These are phyloP conservation scores for Plasmopara viticola DNA, from an alignment of 352 stramenopile species.

Conservation along the genomic window DNA sequence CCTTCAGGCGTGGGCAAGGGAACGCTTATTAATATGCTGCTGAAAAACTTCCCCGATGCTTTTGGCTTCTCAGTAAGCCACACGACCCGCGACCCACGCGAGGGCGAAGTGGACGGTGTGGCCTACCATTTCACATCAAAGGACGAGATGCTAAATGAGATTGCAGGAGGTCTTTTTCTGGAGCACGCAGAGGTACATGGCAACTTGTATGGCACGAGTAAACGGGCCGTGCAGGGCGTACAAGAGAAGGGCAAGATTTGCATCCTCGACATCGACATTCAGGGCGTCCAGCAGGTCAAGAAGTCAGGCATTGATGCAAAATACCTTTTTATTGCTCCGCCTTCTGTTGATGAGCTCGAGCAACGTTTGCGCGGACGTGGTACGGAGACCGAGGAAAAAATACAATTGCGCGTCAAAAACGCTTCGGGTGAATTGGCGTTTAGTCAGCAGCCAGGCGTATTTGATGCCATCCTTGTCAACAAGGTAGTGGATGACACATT, in stretches of 20 bases:
- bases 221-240: slow-evolving; percentile 89
- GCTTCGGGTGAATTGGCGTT: slow-evolving; percentile 91
- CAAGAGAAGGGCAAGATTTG: slow-evolving; percentile 93
- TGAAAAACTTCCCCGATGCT: slow-evolving; percentile 70
- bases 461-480: slow-evolving; percentile 89
- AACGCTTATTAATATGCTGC: slow-evolving; percentile 92
- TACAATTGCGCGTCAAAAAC: slow-evolving; percentile 91
- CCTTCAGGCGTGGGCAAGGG: slow-evolving; percentile 92
- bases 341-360: slow-evolving; percentile 93
- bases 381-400: slow-evolving; percentile 96
- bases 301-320: slow-evolving; percentile 80
- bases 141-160: slow-evolving; percentile 90
- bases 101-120: slow-evolving; percentile 92
- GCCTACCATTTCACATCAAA: slow-evolving; percentile 97
- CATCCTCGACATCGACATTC: slow-evolving; percentile 98
- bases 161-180: slow-evolving; percentile 93
- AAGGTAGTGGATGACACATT: slow-evolving; percentile 83
- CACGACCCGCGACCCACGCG: slow-evolving; percentile 92
- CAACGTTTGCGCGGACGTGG: slow-evolving; percentile 89
- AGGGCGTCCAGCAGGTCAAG: slow-evolving; percentile 95
- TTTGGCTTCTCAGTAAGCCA: slow-evolving; percentile 98
- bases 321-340: slow-evolving; percentile 96
- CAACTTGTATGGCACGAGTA: slow-evolving; percentile 97
- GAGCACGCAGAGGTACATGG: slow-evolving; percentile 97
- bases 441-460: slow-evolving; percentile 69